Conservation (phyloP, 108 stramenopile species). For the Discostella stelligeroides region DNA sequence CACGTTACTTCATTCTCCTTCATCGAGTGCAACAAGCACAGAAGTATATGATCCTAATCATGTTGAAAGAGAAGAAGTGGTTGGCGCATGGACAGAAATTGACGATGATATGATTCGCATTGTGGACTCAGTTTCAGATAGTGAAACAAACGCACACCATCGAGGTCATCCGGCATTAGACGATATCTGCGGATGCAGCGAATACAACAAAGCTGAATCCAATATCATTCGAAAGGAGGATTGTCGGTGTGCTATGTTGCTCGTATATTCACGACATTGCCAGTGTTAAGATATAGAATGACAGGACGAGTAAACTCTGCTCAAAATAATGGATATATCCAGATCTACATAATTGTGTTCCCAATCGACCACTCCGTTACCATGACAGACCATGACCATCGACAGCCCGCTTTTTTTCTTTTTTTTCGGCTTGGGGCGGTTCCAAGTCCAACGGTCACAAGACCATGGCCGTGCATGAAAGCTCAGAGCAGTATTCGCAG, state of each 20-base stretch:
- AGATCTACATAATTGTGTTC: no score
- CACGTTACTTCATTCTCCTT: slow-evolving; percentile 13
- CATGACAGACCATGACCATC: no score
- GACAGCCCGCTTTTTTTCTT: no score
- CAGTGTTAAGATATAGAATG: no score
- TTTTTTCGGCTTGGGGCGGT: no score
- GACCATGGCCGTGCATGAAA: no score
- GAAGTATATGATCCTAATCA: background rate
- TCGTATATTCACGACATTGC: slow-evolving; percentile 44
- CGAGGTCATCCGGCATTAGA: slow-evolving; percentile 15
- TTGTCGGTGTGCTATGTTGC: slow-evolving; percentile 31
- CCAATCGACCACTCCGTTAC: no score
- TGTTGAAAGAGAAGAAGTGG: background rate
- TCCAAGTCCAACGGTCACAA: no score
- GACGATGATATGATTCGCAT: slow-evolving; percentile 26
- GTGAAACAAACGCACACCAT: background rate
- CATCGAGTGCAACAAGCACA: background rate
- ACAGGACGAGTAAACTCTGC: no score
- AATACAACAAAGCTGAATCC: background rate
- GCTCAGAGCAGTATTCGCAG: no score
- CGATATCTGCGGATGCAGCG: slow-evolving; percentile 27
- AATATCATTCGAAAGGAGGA: slow-evolving; percentile 17
- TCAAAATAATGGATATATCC: no score
- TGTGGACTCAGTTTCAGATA: slow-evolving; percentile 13
- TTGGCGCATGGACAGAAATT: slow-evolving; percentile 28